Conservation (phyloP, 768 basidiomycete species). For the Leucocoprinus birnbaumii region DNA sequence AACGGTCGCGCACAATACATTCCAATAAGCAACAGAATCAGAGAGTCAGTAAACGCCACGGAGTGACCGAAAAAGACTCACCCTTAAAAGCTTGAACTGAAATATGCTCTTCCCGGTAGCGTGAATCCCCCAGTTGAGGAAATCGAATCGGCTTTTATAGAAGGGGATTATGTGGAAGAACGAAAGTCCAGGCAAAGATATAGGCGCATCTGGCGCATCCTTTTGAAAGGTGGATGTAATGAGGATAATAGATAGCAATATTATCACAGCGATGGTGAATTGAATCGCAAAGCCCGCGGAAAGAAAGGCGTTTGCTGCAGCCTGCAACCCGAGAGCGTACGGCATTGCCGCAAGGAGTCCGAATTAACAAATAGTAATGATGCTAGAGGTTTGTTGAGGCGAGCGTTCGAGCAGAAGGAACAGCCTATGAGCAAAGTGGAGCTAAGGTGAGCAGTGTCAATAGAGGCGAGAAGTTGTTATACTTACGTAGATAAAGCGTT, state of each 20-base stretch:
- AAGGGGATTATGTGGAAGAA: slow-evolving; percentile 63
- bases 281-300: slow-evolving; percentile 48
- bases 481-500: background rate
- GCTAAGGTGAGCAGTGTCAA: background rate
- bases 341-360: slow-evolving; percentile 36
- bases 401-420: slow-evolving; percentile 8
- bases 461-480: background rate
- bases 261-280: slow-evolving; percentile 44
- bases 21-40: background rate
- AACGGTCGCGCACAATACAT: background rate
- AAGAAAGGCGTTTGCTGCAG: slow-evolving; percentile 46
- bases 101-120: slow-evolving; percentile 64
- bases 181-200: slow-evolving; percentile 53
- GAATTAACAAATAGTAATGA: slow-evolving; percentile 19
- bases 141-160: slow-evolving; percentile 69
- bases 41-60: slow-evolving; percentile 2
- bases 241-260: slow-evolving; percentile 43
- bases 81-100: slow-evolving; percentile 66
- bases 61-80: slow-evolving; percentile 31
- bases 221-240: slow-evolving; percentile 44
- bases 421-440: slow-evolving; percentile 22
- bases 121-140: slow-evolving; percentile 69
- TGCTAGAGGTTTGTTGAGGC: slow-evolving; percentile 24
- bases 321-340: slow-evolving; percentile 46
- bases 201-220: slow-evolving; percentile 49